Conservation (phyloP, 2,329 filamentous ascomycete genomes). For the Harringtonia aguacate region DNA sequence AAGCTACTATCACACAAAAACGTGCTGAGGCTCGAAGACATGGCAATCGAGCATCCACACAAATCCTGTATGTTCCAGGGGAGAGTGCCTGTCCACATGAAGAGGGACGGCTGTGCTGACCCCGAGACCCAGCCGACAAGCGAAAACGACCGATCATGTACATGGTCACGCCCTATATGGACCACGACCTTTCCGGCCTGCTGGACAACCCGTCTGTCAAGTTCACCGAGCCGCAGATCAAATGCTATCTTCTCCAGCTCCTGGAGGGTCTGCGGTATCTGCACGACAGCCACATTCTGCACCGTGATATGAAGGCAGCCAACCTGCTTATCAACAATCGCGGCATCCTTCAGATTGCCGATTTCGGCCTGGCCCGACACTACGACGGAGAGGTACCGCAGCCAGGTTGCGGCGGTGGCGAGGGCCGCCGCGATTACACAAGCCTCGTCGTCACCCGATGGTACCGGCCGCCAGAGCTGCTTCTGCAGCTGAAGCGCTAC, state of each 20-base stretch:
- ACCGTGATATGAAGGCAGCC: constrained; percentile 98
- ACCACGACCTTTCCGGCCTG: constrained; percentile 94
- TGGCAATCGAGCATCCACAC: constrained; percentile 76
- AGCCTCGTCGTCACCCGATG: constrained; percentile 93
- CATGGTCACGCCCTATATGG: constrained; percentile 99
- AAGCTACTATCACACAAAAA: constrained; percentile 92
- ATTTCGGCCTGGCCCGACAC: constrained; percentile 89
- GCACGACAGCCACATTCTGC: constrained; percentile 80
- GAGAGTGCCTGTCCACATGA: not conserved
- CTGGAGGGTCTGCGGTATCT: constrained; percentile 84
- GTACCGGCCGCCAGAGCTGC: constrained; percentile 90
- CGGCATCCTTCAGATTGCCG: constrained; percentile 89
- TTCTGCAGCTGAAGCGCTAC: constrained; percentile 79
- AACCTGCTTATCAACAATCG: constrained; percentile 94
- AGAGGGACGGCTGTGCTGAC: not conserved
- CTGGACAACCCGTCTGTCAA: constrained; percentile 87
- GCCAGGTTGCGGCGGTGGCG: constrained; percentile 68
- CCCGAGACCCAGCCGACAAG: constrained; percentile 57
- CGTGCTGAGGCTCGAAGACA: constrained; percentile 79
- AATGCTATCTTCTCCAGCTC: constrained; percentile 93
- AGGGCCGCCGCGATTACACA: constrained; percentile 84
- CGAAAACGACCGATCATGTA: constrained; percentile 82
- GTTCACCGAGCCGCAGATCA: constrained; percentile 85
- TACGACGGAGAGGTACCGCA: constrained; percentile 79
- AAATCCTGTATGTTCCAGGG: constrained; percentile 39